A percentile compares a stretch with the other conserved stretches of the same genome.
phyloP scores from a whole-genome alignment of 2,329 filamentous ascomycete species.

The Ascomycota sp. region DNA sequence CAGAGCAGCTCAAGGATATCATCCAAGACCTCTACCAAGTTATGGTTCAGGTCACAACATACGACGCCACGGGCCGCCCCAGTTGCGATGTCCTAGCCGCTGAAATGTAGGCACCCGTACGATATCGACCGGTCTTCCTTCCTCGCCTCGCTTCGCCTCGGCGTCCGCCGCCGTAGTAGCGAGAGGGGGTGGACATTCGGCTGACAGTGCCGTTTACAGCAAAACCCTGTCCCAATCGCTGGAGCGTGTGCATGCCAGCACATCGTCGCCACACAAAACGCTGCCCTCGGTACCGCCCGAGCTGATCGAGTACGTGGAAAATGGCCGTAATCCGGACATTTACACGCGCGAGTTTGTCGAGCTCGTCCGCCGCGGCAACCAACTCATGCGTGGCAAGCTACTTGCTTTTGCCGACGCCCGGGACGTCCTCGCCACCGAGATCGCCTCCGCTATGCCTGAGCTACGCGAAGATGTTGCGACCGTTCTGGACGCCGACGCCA shows the following conservation, averaged over 20 bases:
- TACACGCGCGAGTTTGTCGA: slow-evolving; percentile 58
- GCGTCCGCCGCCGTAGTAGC: too few relatives aligned
- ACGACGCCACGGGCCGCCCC: slow-evolving; percentile 31
- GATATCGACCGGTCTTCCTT: neutral
- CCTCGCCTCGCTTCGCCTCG: too few relatives aligned
- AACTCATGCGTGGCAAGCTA: slow-evolving; percentile 45
- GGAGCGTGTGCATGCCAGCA: slow-evolving; percentile 18
- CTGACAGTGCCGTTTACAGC: too few relatives aligned
- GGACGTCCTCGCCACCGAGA: slow-evolving; percentile 39
- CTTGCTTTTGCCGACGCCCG: slow-evolving; percentile 38
- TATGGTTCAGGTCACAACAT: slow-evolving; percentile 41
- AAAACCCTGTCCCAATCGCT: slow-evolving; percentile 19
- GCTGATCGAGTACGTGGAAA: slow-evolving; percentile 48
- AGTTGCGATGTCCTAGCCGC: slow-evolving; percentile 34
- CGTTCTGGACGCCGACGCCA: slow-evolving; percentile 27
- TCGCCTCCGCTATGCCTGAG: slow-evolving; percentile 38
- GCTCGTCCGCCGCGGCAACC: slow-evolving; percentile 43
- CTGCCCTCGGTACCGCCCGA: slow-evolving; percentile 39
- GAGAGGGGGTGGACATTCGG: too few relatives aligned
- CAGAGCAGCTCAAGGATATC: slow-evolving; percentile 38
- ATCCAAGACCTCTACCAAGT: slow-evolving; percentile 44
- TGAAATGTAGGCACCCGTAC: slow-evolving; percentile 19
- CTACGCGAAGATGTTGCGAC: slow-evolving; percentile 28
- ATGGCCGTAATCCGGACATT: slow-evolving; percentile 52
- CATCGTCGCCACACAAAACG: slow-evolving; percentile 14